Conservation (phyloP, 2,329 filamentous ascomycete species). For the Leptographium procerum region DNA sequence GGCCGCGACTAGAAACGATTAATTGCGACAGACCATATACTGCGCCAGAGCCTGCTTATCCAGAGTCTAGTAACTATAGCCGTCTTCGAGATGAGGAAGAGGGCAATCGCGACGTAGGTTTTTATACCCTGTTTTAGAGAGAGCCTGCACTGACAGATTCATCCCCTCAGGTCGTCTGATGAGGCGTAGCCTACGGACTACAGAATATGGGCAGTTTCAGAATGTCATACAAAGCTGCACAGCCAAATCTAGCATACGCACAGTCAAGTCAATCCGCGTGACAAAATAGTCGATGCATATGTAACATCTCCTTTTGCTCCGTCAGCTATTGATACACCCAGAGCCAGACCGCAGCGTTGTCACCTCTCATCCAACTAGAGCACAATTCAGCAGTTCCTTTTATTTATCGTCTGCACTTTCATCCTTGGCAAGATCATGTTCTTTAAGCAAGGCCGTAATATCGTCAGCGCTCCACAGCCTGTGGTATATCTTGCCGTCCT, state of each 20-base stretch:
- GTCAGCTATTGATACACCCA: constrained; percentile 1
- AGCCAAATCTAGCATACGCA: not conserved
- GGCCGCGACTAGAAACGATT: constrained; percentile 40
- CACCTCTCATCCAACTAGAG: too few relatives aligned
- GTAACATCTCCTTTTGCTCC: not conserved
- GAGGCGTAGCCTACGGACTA: not conserved
- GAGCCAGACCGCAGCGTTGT: not conserved
- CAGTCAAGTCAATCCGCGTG: not conserved
- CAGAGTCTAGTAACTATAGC: constrained; percentile 19
- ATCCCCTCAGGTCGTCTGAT: not conserved
- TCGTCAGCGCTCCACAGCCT: constrained; percentile 95
- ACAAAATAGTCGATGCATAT: not conserved
- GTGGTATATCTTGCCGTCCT: constrained; percentile 95
- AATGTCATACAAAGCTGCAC: not conserved
- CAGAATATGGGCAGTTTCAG: not conserved
- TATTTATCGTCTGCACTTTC: constrained; percentile 60
- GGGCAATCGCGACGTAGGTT: constrained; percentile 27
- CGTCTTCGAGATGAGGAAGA: constrained; percentile 45
- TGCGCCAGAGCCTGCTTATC: constrained; percentile 21
- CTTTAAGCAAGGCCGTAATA: constrained; percentile 85
- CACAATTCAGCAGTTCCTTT: not conserved
- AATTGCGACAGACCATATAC: constrained; percentile 48
- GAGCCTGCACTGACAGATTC: not conserved
- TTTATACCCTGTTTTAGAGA: not conserved
- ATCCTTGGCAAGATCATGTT: constrained; percentile 87